Conservation (phyloP, 148 eudicot species). For the Mesembryanthemum crystallinum region DNA sequence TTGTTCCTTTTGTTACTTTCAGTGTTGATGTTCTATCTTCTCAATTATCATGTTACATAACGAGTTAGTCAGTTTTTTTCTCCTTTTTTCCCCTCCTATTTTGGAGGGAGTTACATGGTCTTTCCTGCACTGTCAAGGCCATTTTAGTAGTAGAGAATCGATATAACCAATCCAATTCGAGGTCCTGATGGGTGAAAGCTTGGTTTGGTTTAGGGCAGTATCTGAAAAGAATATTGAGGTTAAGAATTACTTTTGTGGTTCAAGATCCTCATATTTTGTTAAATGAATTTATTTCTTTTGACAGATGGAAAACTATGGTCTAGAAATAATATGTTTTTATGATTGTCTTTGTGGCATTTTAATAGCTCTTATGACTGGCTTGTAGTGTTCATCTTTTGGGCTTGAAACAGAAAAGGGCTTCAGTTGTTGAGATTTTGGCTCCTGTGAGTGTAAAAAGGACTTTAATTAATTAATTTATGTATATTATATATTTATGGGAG, state of each 20-base stretch:
- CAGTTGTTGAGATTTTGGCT: background rate
- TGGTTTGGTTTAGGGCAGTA: no score
- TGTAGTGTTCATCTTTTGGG: background rate
- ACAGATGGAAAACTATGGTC: background rate
- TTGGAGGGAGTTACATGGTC: no score
- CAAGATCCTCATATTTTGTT: background rate
- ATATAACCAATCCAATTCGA: background rate
- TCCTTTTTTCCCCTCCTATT: no score
- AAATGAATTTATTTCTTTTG: background rate
- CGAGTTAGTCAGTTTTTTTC: background rate
- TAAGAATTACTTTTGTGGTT: background rate
- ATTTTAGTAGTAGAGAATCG: background rate
- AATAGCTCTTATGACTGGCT: background rate
- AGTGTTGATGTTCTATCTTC: background rate
- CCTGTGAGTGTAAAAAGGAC: no score
- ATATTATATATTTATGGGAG: no score
- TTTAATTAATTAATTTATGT: no score
- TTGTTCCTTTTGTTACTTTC: conserved; percentile 1
- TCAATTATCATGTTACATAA: background rate
- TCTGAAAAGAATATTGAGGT: background rate
- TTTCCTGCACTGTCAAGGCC: no score
- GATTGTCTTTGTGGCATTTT: background rate
- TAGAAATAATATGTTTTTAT: background rate
- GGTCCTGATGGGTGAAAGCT: background rate
- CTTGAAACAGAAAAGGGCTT: background rate